phyloP scores from a whole-genome alignment of 495 filamentous ascomycete species.

The Hypoxylon intermedium region DNA sequence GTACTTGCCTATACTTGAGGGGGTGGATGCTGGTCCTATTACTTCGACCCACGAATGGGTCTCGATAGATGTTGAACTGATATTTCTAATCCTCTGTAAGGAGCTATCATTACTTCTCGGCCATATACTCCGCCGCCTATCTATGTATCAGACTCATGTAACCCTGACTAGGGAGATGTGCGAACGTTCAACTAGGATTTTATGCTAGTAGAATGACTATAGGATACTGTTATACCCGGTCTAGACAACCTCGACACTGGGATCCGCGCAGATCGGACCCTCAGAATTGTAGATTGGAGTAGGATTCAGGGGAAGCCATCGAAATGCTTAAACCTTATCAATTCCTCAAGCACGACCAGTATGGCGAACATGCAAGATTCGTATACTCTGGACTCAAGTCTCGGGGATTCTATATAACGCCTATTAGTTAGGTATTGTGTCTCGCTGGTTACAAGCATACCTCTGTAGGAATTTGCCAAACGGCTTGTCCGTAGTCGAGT shows the following conservation, averaged over 20 bases:
- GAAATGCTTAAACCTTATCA: slow-evolving; percentile 8
- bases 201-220: not conserved
- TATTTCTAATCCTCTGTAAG: slow-evolving; percentile 11
- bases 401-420: slow-evolving; percentile 4
- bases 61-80: slow-evolving; percentile 4
- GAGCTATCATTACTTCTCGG: slow-evolving; percentile 16
- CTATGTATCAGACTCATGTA: slow-evolving; percentile 17
- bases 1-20: slow-evolving; percentile 26
- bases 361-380: not conserved
- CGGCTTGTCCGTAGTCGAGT: not conserved
- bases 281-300: slow-evolving; percentile 13
- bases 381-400: not conserved
- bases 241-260: slow-evolving; percentile 15
- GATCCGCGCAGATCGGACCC: slow-evolving; percentile 26
- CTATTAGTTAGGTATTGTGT: slow-evolving; percentile 14
- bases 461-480: not conserved
- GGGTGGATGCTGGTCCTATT: not conserved
- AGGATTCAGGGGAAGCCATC: not conserved
- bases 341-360: not conserved
- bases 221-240: slow-evolving; percentile 10
- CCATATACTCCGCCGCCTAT: slow-evolving; percentile 24
- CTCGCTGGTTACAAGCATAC: slow-evolving; percentile 9
- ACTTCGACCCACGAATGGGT: slow-evolving; percentile 10
- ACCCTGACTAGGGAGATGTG: slow-evolving; percentile 10
- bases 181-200: slow-evolving; percentile 5